These are phyloP conservation scores for Aspergillus neotritici DNA, from an alignment of 2,329 filamentous ascomycete genomes.

Conservation along the genomic window DNA sequence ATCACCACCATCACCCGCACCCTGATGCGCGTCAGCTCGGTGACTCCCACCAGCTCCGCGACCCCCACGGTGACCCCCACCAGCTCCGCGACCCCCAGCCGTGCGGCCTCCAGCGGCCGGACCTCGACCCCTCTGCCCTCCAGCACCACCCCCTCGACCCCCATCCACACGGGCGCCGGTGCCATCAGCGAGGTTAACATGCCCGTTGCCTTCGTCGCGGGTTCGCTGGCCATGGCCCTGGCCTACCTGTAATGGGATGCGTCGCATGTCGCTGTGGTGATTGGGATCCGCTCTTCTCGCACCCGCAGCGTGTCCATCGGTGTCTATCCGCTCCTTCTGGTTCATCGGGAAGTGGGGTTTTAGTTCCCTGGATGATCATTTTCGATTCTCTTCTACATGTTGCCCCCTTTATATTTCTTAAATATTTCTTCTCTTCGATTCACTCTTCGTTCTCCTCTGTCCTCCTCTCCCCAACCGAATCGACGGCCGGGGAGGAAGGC, in stretches of 20 bases:
- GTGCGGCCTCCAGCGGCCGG: constrained; percentile 4
- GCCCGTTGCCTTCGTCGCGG: constrained; percentile 31
- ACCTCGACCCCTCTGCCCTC: constrained; percentile 12
- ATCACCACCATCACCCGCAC: constrained; percentile 40
- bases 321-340: not conserved
- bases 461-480: constrained; percentile 3
- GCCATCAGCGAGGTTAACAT: constrained; percentile 19
- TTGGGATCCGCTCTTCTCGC: too few relatives aligned
- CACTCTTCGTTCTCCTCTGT: constrained; percentile 18
- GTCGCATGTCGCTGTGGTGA: too few relatives aligned
- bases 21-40: constrained; percentile 40
- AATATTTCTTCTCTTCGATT: constrained; percentile 3
- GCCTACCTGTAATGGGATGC: constrained; percentile 27
- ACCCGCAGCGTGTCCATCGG: too few relatives aligned
- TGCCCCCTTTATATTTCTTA: constrained; percentile 14
- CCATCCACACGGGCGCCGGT: constrained; percentile 14
- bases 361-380: not conserved
- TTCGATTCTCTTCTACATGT: constrained; percentile 7
- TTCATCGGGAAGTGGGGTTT: not conserved
- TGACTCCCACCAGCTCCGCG: constrained; percentile 23
- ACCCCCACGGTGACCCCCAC: constrained; percentile 27
- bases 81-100: constrained; percentile 15
- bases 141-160: constrained; percentile 19
- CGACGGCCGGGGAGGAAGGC: not conserved
- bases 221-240: constrained; percentile 35